Base-by-base conservation (phyloP, 305 asterid genomes). In the Solanum chacoense region DNA sequence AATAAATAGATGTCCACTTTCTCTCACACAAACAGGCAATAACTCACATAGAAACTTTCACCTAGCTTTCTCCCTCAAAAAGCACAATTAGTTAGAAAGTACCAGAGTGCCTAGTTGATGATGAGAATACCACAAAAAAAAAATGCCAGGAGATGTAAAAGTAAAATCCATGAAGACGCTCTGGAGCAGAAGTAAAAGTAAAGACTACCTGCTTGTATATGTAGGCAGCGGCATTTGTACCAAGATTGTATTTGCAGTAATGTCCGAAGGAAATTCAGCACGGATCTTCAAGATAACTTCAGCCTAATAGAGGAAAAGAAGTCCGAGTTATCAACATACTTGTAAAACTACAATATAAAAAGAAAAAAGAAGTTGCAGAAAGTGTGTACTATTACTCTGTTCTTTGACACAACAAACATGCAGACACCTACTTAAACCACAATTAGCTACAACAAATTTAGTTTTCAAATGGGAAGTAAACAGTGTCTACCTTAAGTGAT, bases 221-320 rank as follows among this genome's bases (percentile, higher is more conserved):
- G 96, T 81, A 84, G 99, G 99, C 92, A 97, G 85, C 34, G 98
- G 99, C 99, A 97, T 97, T 92, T 97, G 98, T 37, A 97, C 94
- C 87, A 90, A 90, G 88, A 97, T 91, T 77, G 99, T 96, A 93
- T 97, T 97, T 22, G 99, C 99, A 87, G 98, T 92, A 89, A 93
- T 90, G 91, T 87, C 95, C 78, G 99, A 94, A 89, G 95, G 97
- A 93, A 96, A 97, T 93, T 97, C 98, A 12, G 99, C 98, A 71
- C 98, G 98, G 86, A 97, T 93, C 93, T 97, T 97, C 92, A 97
- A 92, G 91, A 96, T 94, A 87, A 97, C 98, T 91, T 96, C 99
- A 78, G 99, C 99, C 99, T 97, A 92, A 45, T 89, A 85, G 69
- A 87, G 81, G 50, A 90, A 89, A 87, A 88, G 85, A 69, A 89